phyloP scores from a whole-genome alignment of 768 basidiomycete genomes.

The Obba rivulosa region DNA sequence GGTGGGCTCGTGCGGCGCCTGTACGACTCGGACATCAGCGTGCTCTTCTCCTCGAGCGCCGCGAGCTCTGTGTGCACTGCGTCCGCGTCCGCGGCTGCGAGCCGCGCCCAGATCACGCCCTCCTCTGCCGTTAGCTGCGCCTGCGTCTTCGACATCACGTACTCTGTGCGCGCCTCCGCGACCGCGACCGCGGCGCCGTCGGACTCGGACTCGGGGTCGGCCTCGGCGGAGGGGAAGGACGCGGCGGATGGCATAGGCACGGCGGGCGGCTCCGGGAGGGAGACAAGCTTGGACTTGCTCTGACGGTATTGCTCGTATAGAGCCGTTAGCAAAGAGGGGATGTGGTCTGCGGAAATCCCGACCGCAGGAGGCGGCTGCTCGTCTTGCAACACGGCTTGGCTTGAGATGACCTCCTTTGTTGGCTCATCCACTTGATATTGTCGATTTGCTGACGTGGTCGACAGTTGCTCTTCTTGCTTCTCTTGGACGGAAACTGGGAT shows the following conservation, averaged over 20 bases:
- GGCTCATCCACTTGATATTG: too few relatives aligned
- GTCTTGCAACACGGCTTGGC: too few relatives aligned
- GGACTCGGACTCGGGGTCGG: background rate
- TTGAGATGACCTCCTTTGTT: too few relatives aligned
- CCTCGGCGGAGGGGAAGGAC: too few relatives aligned
- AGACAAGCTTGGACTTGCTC: slow-evolving; percentile 14
- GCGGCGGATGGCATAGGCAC: background rate
- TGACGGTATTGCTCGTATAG: slow-evolving; percentile 33
- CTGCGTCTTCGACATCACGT: slow-evolving; percentile 59
- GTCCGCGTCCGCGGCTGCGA: slow-evolving; percentile 17
- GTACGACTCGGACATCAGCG: slow-evolving; percentile 58
- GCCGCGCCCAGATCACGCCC: slow-evolving; percentile 48
- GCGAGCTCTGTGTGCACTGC: too few relatives aligned
- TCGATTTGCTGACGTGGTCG: too few relatives aligned
- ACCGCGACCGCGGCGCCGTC: slow-evolving; percentile 11
- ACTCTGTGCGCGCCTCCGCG: slow-evolving; percentile 34
- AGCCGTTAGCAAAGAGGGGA: slow-evolving; percentile 35
- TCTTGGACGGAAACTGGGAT: background rate
- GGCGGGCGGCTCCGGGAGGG: slow-evolving; percentile 3
- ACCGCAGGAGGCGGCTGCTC: too few relatives aligned
- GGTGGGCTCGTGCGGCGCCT: slow-evolving; percentile 58
- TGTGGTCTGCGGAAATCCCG: background rate
- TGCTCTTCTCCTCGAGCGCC: slow-evolving; percentile 46
- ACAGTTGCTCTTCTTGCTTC: background rate
- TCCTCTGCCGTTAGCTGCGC: slow-evolving; percentile 56